A percentile compares a stretch with the other conserved stretches of the same genome.
Evolutionary conservation across 169 alveolate species (phyloP).

Genomic region (Perkinsus marinus): DNA sequence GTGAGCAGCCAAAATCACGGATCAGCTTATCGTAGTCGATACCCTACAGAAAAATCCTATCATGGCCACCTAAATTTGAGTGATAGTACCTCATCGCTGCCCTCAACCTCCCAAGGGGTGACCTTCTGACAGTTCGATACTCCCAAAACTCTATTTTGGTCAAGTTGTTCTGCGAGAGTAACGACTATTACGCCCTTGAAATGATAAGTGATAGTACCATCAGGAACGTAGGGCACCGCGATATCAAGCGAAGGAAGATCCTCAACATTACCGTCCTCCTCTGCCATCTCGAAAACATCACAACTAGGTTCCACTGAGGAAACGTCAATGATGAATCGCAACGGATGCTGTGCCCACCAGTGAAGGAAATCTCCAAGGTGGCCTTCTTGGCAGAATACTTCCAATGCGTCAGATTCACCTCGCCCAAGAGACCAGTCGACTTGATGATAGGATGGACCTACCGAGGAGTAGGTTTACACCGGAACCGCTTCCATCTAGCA

Average conservation of each 20-base stretch:
- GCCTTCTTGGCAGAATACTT: conserved; percentile 21
- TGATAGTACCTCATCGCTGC: conserved; percentile 25
- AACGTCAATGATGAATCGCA: conserved; percentile 2
- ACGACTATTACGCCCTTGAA: conserved; percentile 20
- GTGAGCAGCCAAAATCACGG: conserved; percentile 81
- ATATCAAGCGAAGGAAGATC: conserved; percentile 27
- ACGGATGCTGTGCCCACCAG: not conserved
- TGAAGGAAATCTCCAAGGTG: not conserved
- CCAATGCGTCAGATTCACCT: conserved; percentile 16
- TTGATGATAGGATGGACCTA: conserved; percentile 15
- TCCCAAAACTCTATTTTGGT: conserved; percentile 14
- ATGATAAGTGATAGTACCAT: conserved; percentile 26
- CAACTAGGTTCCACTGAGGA: conserved; percentile 17
- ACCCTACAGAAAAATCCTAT: conserved; percentile 19
- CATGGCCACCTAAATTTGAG: too few species aligned
- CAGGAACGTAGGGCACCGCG: conserved; percentile 14
- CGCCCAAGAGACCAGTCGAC: conserved; percentile 29
- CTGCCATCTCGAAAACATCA: conserved; percentile 23
- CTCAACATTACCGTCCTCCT: conserved; percentile 13
- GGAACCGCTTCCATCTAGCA: too few species aligned
- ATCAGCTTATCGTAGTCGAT: conserved; percentile 82
- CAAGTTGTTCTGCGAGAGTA: conserved; percentile 22
- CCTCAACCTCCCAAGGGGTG: conserved; percentile 34
- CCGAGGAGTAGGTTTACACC: too few species aligned
- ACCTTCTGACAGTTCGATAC: conserved; percentile 8